phyloP scores from a whole-genome alignment of 192 early-diverging fungal genomes.

The Haplosporangium gracile region DNA sequence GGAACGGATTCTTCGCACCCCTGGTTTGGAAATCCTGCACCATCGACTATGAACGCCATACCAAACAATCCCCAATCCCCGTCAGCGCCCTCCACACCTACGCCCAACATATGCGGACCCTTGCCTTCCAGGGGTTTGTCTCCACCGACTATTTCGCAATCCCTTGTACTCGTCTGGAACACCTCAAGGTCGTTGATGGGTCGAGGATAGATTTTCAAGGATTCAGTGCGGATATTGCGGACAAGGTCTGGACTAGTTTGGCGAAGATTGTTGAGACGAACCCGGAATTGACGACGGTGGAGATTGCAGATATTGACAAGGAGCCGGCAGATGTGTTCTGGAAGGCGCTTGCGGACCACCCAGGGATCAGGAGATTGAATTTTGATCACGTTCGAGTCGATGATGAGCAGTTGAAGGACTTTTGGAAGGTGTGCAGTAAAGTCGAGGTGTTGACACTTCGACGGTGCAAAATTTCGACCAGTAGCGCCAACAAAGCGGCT shows the following conservation, averaged over 20 bases:
- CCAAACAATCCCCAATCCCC: neutral
- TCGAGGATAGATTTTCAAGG: neutral
- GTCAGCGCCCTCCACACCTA: neutral
- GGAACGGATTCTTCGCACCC: neutral
- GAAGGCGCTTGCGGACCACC: neutral
- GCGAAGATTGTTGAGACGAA: neutral
- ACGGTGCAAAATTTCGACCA: neutral
- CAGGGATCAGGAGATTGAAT: neutral
- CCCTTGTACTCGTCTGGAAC: neutral
- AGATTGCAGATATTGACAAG: neutral
- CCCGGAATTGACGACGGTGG: neutral
- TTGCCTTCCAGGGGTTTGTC: neutral
- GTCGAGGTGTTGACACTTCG: neutral
- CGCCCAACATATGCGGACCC: neutral
- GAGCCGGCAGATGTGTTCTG: neutral
- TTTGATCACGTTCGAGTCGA: neutral
- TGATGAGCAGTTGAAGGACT: neutral
- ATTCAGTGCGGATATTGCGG: neutral
- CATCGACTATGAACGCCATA: neutral
- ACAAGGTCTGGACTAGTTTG: neutral
- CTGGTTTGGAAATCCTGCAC: neutral
- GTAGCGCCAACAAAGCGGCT: neutral
- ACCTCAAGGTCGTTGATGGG: neutral
- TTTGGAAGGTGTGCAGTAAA: neutral
- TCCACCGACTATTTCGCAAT: neutral